Evolutionary conservation across 441 rosid genomes (phyloP).

Genomic region (Rhodomyrtus psidioides): DNA sequence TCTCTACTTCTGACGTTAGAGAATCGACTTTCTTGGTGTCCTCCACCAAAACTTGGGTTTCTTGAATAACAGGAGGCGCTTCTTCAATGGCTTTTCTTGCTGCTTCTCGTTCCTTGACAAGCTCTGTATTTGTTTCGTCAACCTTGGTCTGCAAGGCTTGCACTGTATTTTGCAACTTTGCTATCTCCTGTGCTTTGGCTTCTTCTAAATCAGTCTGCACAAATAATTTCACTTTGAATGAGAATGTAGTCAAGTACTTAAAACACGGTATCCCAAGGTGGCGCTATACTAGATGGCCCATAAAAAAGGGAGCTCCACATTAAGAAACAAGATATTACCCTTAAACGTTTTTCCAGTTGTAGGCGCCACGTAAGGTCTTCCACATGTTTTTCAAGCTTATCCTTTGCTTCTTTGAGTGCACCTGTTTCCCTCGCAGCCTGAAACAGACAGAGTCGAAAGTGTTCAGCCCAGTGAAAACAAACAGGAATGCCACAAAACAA

Average conservation of each 20-base stretch:
- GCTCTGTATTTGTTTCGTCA: constrained; percentile 61
- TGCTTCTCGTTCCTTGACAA: constrained; percentile 66
- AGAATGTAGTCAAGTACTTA: constrained; percentile 1
- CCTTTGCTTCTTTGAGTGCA: constrained; percentile 95
- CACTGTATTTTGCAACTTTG: constrained; percentile 55
- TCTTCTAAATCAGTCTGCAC: constrained; percentile 87
- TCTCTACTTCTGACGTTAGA: constrained; percentile 72
- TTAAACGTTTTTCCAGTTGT: constrained; percentile 83
- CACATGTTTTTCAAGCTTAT: constrained; percentile 90
- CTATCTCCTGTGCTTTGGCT: constrained; percentile 69
- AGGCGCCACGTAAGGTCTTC: constrained; percentile 98
- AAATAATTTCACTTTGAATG: constrained; percentile 9
- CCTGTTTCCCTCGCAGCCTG: constrained; percentile 99
- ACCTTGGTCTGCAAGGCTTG: constrained; percentile 74
- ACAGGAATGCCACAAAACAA: not conserved
- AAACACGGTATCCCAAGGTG: not conserved
- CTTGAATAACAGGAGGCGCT: constrained; percentile 84
- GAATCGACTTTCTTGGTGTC: constrained; percentile 75
- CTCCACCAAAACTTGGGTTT: constrained; percentile 87
- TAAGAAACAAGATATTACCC: constrained; percentile 39
- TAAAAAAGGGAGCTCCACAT: not conserved
- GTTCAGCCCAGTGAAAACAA: not conserved
- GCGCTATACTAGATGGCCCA: not conserved
- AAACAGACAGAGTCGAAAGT: not conserved
- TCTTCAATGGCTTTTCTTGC: constrained; percentile 79